Evolutionary conservation across 2,329 filamentous ascomycete species (phyloP), one percentile per base, ranked within the genome.

Genomic region (Coniochaeta sp.): DNA sequence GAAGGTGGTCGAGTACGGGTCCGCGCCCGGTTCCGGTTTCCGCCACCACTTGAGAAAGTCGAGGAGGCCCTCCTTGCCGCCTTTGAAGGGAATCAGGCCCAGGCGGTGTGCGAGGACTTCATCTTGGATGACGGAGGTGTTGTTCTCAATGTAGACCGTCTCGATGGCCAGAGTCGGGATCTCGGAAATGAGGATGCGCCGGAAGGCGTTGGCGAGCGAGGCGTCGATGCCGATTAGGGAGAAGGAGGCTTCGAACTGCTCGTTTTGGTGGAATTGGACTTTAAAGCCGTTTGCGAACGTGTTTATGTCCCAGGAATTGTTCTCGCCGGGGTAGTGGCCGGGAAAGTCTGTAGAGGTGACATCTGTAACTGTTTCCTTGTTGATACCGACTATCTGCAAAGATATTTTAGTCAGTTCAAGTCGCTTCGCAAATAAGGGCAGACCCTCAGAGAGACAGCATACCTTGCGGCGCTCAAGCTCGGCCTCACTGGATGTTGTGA

Each of bases 41-140:
- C 85, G 85, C 75, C 85, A 92, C 87, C 90, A 96, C 72, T 87
- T 87, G 77, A 98, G 81, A 79, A 87, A 93, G 67, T 89, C 85
- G 61, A 79, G 79, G 60, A 99, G 80, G 58, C 90, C 93, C 60
- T 89, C 82, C 65, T 87, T 85, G 63, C 86, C 85, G 66, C 91
- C 95, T 65, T 88, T 89, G 67, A 99, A 88, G 19, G 96, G 95
- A 59, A 99, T 89, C 54, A 99, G 85, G 62, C 95, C 95, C 34
- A 99, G 81, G 52, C 95, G 85, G 73, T 95, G 90, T 17, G 93
- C 89, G 58, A 99, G 87, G 5, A 99, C 93, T 79, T 99, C 95
- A 72, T 99, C 95, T 74, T 98, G 93, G 69, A 99, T 95, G 38
- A 99, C 92, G 6, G 91, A 96, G 58, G 93, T 98, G 80, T 99